Base-by-base conservation (phyloP, 805 yeast genomes). In the Kodamaea neixiangensis region DNA sequence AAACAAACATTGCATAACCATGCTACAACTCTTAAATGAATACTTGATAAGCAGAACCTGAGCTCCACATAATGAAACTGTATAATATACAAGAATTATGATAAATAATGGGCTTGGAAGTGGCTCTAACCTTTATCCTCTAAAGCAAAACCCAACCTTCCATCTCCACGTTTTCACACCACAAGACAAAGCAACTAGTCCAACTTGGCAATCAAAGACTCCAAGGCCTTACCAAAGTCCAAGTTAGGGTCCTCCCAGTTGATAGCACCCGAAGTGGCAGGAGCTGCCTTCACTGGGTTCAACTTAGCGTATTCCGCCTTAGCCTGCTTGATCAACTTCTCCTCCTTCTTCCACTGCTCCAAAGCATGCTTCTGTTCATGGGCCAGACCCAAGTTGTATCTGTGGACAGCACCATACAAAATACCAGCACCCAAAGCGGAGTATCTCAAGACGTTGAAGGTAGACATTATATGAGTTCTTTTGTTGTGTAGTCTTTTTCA, bases 221-320 rank as follows among this genome's bases (percentile, higher is more conserved):
- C 78, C 62, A 87, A 81, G 45, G 82, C 87, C 57, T 76, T 74
- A 49, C 82, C 97, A 62, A 87, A 80, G 69, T 92, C 98, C 70
- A 90, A 81, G 75, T 91, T 87, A 58, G 96, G 94, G 73, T 91
- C 96, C 64, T 89, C 93, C 68, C 91, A 78, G 74, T 92, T 80
- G 59, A 85, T 68, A 48, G 81, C 79, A 48, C 79, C 76, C 42
- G 72, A 59, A n/a, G 77, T 71, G 45, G 75, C 60, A 25, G 72
- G 61, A n/a, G 66, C 57, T 33, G 65, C 70, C 52, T 77, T 77
- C 59, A 76, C 75, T 50, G 74, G 71, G 60, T 75, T 66, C 64
- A 83, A 73, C 71, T 82, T 86, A 60, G 89, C 91, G 74, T 80
- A 93, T 75, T 89, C 92, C 48, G 86, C 87, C 78, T 89, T 91